Conservation (phyloP, 352 stramenopile genomes). For the Plasmopara halstedii region DNA sequence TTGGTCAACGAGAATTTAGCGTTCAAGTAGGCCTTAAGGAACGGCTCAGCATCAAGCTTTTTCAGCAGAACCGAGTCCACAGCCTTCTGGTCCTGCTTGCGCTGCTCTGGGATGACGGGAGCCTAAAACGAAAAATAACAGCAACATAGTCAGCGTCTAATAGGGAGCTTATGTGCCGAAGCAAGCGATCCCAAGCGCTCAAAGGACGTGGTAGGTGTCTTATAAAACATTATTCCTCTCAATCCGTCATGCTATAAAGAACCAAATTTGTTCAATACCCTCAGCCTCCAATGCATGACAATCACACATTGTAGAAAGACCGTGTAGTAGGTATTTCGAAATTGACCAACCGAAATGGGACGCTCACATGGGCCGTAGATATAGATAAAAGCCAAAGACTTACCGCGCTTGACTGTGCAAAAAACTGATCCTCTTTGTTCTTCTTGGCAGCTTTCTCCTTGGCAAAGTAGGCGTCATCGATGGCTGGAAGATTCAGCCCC, state of each 20-base stretch:
- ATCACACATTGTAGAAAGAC: not conserved
- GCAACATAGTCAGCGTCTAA: conserved; percentile 20
- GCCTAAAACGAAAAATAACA: conserved; percentile 25
- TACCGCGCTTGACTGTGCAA: conserved; percentile 86
- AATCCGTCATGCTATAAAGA: conserved; percentile 1
- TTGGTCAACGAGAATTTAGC: conserved; percentile 98
- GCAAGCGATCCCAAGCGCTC: conserved; percentile 89
- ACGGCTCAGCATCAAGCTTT: conserved; percentile 78
- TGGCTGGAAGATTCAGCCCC: conserved; percentile 87
- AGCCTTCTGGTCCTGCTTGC: conserved; percentile 98
- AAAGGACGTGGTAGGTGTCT: conserved; percentile 24
- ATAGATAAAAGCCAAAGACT: conserved; percentile 16
- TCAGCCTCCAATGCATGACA: not conserved
- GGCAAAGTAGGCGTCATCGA: conserved; percentile 97
- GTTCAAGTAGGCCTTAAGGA: conserved; percentile 98
- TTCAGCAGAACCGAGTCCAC: conserved; percentile 92
- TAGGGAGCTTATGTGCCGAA: conserved; percentile 82
- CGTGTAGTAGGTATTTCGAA: conserved; percentile 2
- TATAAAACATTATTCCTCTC: no score
- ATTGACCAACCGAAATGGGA: conserved; percentile 5
- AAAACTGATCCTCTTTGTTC: conserved; percentile 97
- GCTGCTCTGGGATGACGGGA: conserved; percentile 93
- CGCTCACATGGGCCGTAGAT: conserved; percentile 13
- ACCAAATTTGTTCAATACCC: conserved; percentile 3
- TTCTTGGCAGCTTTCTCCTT: conserved; percentile 88